Percentiles rank a stretch among this genome's conserved stretches.
Evolutionary conservation across 257 asterid genomes (phyloP).

Genomic region (Petunia secreta): DNA sequence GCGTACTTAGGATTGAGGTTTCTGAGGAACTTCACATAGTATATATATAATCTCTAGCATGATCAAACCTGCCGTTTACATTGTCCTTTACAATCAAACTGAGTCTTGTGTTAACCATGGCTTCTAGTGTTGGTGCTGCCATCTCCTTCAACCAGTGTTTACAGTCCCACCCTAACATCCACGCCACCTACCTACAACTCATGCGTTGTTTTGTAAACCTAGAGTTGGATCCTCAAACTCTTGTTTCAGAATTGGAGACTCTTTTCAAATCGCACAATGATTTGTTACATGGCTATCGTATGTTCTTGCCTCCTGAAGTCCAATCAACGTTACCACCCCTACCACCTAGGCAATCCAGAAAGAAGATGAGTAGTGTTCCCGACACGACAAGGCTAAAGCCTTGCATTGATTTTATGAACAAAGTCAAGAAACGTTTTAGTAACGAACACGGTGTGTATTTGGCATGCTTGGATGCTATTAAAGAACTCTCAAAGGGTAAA

Average conservation of each 20-base stretch:
- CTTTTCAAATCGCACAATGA: neutral
- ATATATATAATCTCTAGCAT: too few species aligned
- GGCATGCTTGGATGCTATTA: neutral
- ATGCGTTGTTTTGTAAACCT: neutral
- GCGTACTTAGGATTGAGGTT: too few species aligned
- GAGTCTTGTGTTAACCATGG: neutral
- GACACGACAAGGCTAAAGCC: neutral
- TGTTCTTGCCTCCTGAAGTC: neutral
- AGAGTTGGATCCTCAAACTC: neutral
- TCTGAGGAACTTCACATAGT: too few species aligned
- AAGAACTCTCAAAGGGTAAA: neutral
- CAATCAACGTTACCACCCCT: too few species aligned
- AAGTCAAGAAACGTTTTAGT: neutral
- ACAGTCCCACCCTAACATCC: neutral
- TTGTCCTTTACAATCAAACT: too few species aligned
- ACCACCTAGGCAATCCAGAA: neutral
- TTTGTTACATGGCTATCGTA: neutral
- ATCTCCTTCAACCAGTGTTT: neutral
- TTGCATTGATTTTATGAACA: conserved; percentile 5
- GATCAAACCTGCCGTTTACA: too few species aligned
- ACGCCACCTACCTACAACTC: neutral
- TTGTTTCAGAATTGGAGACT: neutral
- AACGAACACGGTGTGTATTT: neutral
- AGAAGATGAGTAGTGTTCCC: neutral
- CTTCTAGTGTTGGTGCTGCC: neutral